Evolutionary conservation across 208 protist genomes (phyloP), one percentile per base, ranked within the genome.

Genomic region (Porcisia deanei): DNA sequence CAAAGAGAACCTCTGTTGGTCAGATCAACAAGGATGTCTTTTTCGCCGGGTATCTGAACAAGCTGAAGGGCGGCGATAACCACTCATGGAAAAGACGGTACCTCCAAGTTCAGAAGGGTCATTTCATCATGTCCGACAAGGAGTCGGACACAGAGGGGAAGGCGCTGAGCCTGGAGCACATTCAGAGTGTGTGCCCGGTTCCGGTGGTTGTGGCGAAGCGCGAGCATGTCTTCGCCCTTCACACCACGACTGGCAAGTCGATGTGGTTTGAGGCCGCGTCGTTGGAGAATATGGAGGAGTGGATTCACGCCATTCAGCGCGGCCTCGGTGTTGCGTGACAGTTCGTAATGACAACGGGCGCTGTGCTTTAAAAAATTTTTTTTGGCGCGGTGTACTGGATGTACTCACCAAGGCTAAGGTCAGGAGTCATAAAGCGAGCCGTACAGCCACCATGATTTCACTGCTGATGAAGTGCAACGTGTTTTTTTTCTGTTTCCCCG

Each of bases 181-280:
- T 96, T 37, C 91, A 94, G 71, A 91, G 89, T 57, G 85, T 91
- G 18, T 96, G 89, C 72, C 91, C 91, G 25, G 91, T 96, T 9
- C 87, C 89, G 6, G 25, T 79, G 54, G 78, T 76, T 5, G 89
- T 86, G 9, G 88, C 85, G 10, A 90, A 88, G 59, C 82, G 81
- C n/a, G 85, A 92, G 39, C 88, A 92, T 81, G 91, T 96, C 37
- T 96, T 96, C 75, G 87, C 89, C 1, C 77, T 96, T 6, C 93
- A 96, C 73, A 96, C 91, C 3, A 84, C 89, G 3, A 89, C 89
- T 14, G 91, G 91, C 5, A 96, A 96, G 79, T 93, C 87, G 4
- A 96, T 96, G 91, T 96, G 91, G 89, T 92, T 96, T 61, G 85
- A 94, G 71, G 88, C 88, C 1, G 77, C 67, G 45, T 90, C 91